These are phyloP conservation scores for Kwoniella dendrophila DNA, from an alignment of 768 basidiomycete species.

Conservation along the genomic window DNA sequence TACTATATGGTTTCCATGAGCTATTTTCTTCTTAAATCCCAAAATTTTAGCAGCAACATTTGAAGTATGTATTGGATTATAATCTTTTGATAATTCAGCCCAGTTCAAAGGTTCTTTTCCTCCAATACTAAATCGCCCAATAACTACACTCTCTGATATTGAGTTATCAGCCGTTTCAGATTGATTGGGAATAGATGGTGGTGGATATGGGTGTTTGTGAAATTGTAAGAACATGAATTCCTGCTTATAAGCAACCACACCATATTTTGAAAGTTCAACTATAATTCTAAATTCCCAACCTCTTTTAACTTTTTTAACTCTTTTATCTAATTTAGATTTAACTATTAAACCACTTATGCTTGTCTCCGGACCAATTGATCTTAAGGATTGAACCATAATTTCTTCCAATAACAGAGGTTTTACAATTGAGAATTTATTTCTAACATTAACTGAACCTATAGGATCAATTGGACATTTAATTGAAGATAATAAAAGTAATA, in stretches of 20 bases:
- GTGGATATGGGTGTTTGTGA: slow-evolving; percentile 11
- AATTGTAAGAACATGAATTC: slow-evolving; percentile 22
- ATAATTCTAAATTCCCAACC: slow-evolving; percentile 25
- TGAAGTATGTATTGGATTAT: slow-evolving; percentile 37
- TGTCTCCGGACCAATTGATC: background rate
- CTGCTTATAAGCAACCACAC: slow-evolving; percentile 22
- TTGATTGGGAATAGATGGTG: background rate
- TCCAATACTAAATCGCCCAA: slow-evolving; percentile 1
- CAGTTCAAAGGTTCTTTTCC: slow-evolving; percentile 23
- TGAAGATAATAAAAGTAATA: slow-evolving; percentile 27
- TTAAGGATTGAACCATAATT: background rate
- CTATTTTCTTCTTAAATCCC: slow-evolving; percentile 27
- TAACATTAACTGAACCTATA: slow-evolving; percentile 33
- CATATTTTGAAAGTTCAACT: slow-evolving; percentile 14
- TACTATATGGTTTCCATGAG: slow-evolving; percentile 32
- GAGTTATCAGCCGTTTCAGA: slow-evolving; percentile 6
- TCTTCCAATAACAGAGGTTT: background rate
- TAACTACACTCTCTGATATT: background rate
- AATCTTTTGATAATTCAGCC: slow-evolving; percentile 34
- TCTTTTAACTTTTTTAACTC: slow-evolving; percentile 18
- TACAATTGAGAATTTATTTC: slow-evolving; percentile 25
- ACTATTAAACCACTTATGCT: background rate
- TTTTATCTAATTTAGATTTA: slow-evolving; percentile 1
- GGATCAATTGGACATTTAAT: slow-evolving; percentile 26
- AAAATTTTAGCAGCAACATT: slow-evolving; percentile 23